Conservation (phyloP, 768 basidiomycete species). For the Pholiota molesta region DNA sequence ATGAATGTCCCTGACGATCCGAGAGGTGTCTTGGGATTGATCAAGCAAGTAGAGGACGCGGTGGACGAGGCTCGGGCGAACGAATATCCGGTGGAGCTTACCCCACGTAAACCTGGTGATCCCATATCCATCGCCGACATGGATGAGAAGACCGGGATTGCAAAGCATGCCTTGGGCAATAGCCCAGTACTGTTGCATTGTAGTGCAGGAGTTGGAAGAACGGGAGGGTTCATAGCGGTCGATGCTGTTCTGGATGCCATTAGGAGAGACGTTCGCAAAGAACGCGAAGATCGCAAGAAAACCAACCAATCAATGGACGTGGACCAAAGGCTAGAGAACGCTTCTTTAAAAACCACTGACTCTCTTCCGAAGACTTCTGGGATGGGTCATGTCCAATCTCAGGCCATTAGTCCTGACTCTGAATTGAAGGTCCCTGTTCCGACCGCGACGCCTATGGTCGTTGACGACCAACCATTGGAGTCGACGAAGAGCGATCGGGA, state of each 20-base stretch:
- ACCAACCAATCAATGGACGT: slow-evolving; percentile 33
- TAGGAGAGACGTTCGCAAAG: slow-evolving; percentile 52
- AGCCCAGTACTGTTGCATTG: slow-evolving; percentile 83
- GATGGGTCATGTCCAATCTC: background rate
- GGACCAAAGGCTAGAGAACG: slow-evolving; percentile 18
- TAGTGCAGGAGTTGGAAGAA: slow-evolving; percentile 94
- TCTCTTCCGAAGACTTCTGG: slow-evolving; percentile 8
- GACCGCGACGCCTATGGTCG: slow-evolving; percentile 27
- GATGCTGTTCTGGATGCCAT: slow-evolving; percentile 84
- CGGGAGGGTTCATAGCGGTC: slow-evolving; percentile 91
- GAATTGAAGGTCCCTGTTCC: slow-evolving; percentile 36
- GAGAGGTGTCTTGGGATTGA: slow-evolving; percentile 69
- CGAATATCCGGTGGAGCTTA: slow-evolving; percentile 14
- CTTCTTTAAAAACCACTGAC: background rate
- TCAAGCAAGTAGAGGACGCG: slow-evolving; percentile 66
- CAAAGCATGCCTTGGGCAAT: slow-evolving; percentile 51
- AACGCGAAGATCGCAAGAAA: slow-evolving; percentile 8
- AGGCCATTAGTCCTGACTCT: background rate
- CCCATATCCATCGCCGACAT: slow-evolving; percentile 38
- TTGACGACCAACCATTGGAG: slow-evolving; percentile 22
- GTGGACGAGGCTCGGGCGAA: slow-evolving; percentile 35
- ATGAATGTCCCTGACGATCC: slow-evolving; percentile 93
- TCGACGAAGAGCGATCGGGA: slow-evolving; percentile 16
- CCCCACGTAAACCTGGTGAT: slow-evolving; percentile 13
- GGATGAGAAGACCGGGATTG: slow-evolving; percentile 59